Evolutionary conservation across 1,284 basidiomycete species (phyloP), one percentile per base, ranked within the genome.

Genomic region (Macrocystidia cucumis): DNA sequence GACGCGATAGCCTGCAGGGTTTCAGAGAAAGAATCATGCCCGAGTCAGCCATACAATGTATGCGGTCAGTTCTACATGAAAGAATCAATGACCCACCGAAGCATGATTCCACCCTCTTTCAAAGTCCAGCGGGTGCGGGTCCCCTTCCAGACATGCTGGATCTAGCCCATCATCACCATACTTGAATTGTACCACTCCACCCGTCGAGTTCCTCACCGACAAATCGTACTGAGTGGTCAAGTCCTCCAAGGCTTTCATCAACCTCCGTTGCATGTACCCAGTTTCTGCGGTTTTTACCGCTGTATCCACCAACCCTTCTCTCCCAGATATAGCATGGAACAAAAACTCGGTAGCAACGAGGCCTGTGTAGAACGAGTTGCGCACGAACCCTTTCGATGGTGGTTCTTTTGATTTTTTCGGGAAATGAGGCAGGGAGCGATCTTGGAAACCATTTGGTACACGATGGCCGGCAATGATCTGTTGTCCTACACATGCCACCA

Each of bases 261-360:
- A 62, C 44, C 96, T 86, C 42, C 96, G 81, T 53, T 95, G 91
- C 95, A 99, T 98, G 67, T 99, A 99, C 27, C 96, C 96, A 1
- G 96, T 98, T 62, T 98, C 96, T 12, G 96, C 96, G 1, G 96
- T 99, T 66, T 99, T 99, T 60, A 99, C 96, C 16, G 96, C 96
- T 0, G 96, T 99, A 65, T 99, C 96, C 52, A 99, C 95, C 29
- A 98, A 65, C 64, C 96, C 96, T 66, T 98, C 96, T 56, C 96
- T 85, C 47, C 96, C 96, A 14, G 95, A 98, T 51, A 98, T 98
- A 42, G 93, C 96, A 63, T 99, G 96, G 71, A 98, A 98, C 37
- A 98, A 60, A 65, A 99, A 99, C 55, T 99, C 96, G 8, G 95
- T 95, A 0, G 96, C 90, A 0, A 79, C 73, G n/a, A 99, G 67